Evolutionary conservation across 192 early-diverging fungal species (phyloP), one percentile per base, ranked within the genome.

Genomic region (Coemansia umbellata): DNA sequence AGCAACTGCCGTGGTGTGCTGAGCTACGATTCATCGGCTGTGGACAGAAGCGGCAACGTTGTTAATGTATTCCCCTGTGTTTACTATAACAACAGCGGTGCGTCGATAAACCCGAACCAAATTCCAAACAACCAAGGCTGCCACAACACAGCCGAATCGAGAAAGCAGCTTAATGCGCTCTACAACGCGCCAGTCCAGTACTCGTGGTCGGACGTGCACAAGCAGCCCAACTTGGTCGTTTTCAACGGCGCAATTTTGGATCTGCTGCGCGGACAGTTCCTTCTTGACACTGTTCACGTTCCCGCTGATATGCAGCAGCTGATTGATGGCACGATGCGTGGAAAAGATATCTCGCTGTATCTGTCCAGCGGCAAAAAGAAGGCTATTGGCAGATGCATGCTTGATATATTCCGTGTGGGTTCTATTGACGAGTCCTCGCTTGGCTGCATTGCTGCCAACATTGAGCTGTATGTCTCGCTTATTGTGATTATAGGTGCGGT

Each of bases 201-300:
- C 57, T 76, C 76, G 33, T 91, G 87, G 87, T 58, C 68, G 2
- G 86, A 87, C 55, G 58, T 91, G 49, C 57, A 62, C 21, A 71
- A 68, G 35, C 85, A 86, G 47, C 61, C 70, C 10, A 74, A 86
- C 45, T 68, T 82, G 31, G 82, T 84, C 8, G 85, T 87, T 22
- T 92, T 82, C 63, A 91, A 88, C 60, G 88, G 89, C 22, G 78
- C 84, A 31, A 84, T 91, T 11, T 76, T 89, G 31, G 90, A 94
- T 55, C 54, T 94, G 40, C 64, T 65, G 36, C 79, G 83, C 15
- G 55, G 86, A 1, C 56, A 80, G 55, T 87, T 78, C 71, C 53
- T 86, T 23, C 78, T 81, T 3, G 63, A 79, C 17, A 81, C 79
- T 26, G 80, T 87, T 18, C 52, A 40, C 37, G 23, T 69, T 11